These are phyloP conservation scores for Trypethelium eluteriae DNA, from an alignment of 495 filamentous ascomycete species.

Conservation along the genomic window DNA sequence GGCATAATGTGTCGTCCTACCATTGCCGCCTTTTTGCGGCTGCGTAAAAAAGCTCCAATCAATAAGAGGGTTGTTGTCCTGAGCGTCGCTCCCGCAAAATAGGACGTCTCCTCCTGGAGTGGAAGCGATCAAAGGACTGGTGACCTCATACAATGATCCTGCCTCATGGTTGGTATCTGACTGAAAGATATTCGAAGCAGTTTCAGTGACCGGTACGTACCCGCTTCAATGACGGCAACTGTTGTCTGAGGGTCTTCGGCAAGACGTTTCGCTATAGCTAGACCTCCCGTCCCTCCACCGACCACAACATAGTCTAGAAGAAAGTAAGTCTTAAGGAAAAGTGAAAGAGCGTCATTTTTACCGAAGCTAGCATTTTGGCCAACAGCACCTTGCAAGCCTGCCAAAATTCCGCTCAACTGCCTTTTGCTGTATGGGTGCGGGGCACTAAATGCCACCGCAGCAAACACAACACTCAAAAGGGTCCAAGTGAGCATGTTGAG, in stretches of 20 bases:
- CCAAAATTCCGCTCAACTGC: conserved; percentile 3
- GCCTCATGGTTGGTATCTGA: not conserved
- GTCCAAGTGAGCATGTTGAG: not conserved
- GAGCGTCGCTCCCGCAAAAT: conserved; percentile 1
- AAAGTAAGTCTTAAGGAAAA: conserved; percentile 4
- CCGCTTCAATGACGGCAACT: conserved; percentile 18
- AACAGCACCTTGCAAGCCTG: not conserved
- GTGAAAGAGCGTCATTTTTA: not conserved
- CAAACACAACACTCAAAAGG: not conserved
- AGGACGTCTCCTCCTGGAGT: conserved; percentile 1
- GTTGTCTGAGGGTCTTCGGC: conserved; percentile 10
- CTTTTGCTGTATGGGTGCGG: not conserved
- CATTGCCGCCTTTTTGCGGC: conserved; percentile 18
- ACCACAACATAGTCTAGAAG: conserved; percentile 24
- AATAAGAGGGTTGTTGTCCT: conserved; percentile 21
- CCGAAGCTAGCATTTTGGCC: conserved; percentile 1
- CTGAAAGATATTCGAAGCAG: not conserved
- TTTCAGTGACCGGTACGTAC: not conserved
- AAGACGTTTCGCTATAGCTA: conserved; percentile 12
- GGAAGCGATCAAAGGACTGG: not conserved
- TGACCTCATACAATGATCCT: not conserved
- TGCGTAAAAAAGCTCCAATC: conserved; percentile 26
- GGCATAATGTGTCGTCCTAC: conserved; percentile 23
- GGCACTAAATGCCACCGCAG: not conserved
- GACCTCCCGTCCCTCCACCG: conserved; percentile 23